Base-by-base conservation (phyloP, 192 early-diverging fungal species). In the Backusella circina region DNA sequence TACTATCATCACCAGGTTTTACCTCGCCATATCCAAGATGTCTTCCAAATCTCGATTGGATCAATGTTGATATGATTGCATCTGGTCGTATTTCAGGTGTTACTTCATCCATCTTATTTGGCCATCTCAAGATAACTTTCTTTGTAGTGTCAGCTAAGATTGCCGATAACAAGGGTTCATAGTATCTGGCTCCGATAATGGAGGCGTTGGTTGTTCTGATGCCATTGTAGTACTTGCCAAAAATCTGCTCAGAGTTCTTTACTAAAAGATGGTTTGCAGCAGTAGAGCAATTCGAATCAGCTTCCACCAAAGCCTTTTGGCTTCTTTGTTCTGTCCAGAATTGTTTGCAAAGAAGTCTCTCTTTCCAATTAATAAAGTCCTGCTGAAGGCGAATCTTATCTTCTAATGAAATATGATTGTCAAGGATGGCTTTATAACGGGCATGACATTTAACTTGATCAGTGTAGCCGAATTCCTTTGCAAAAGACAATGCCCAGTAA, bases 1-100 rank as follows among this genome's bases (percentile, higher is more conserved):
- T 65, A 16, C 65, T 65, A 31, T 65, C 65, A 31, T 65, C 65
- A 31, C 65, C 65, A 16, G 65, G 31, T 65, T 65, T 65, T 7
- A 65, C 65, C 16, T 65, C 65, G 16, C 28, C 65, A 65, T 65
- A 65, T 8, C 65, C 64, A 32, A 65, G 64, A 33, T 65, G 64
- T 30, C 26, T 65, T 65, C 26, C 64, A 30, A 65, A 65, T 65
- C 13, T 65, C 28, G 32, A 65, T 65, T 65, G 64, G 26, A 65
- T 30, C 64, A 65, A 65, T 65, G 65, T 65, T 65, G 65, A 65
- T 65, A 32, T 65, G 64, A 65, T 65, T 65, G 64, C 64, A 65
- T 65, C 64, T 32, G 64, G 2, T 65, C 64, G 12, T 30, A 65
- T 65, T 65, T 65, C 26, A 32, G 28, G 64, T 65, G 28, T 33